Evolutionary conservation across 495 filamentous ascomycete genomes (phyloP), one percentile per base, ranked within the genome.

Genomic region (Talaromyces trachyspermus): DNA sequence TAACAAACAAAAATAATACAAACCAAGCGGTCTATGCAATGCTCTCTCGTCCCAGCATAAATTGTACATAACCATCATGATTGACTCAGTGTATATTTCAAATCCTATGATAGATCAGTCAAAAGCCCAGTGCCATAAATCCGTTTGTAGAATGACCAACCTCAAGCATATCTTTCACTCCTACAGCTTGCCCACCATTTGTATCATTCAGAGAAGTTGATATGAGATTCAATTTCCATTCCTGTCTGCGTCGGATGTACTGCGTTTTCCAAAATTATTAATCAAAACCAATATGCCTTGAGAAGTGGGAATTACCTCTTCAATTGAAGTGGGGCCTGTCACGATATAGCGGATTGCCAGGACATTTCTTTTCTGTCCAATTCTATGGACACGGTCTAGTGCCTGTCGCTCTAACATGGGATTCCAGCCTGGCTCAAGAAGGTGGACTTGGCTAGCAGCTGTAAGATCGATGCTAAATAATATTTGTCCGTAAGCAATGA

Each of bases 401-500:
- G 60, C 60, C 27, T 63, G 60, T 10, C 55, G 49, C 43, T 63
- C 60, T 12, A 54, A 30, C 53, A 59, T 59, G 7, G 60, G 59
- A 36, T 63, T 63, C 60, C 60, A 61, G 17, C 62, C 56, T 15
- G 54, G 57, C 46, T 60, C 59, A 9, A 62, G 46, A 19, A 62
- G 49, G 46, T 62, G 55, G 11, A 55, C 54, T 14, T 26, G 46
- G 17, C 40, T 46, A 23, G 58, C 59, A 40, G 46, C 55, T 3
- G 54, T 58, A n/a, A 62, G 50, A 46, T 62, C n/a, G n/a, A n/a
- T n/a, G n/a, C n/a, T n/a, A n/a, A 30, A 30, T 30, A 30, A 30
- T 30, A 30, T 30, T 30, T 30, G 27, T 30, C 27, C 27, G 27
- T 30, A 6, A 30, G 27, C 27, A 30, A 30, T 30, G 27, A 30